Base-by-base conservation (phyloP, 768 basidiomycete genomes). In the Candolleomyces aberdarensis region DNA sequence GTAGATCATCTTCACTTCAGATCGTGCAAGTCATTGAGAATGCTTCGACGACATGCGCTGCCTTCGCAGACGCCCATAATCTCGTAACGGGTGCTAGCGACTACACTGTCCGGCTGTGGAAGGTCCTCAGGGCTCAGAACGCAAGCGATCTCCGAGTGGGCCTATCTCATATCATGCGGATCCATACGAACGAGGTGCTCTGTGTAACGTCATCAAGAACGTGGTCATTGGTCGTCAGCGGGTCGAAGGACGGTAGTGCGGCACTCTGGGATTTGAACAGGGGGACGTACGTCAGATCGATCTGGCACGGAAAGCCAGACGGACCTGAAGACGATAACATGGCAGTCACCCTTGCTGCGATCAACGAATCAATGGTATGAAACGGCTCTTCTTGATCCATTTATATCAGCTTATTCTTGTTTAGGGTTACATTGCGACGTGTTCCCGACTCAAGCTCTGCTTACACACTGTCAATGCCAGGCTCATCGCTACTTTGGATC, bases 251-350 rank as follows among this genome's bases (percentile, higher is more conserved):
- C 66, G 92, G 94, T 1, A 92, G 87, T 62, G 92, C 90, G 0
- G 89, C 88, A 3, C 60, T 96, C 3, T 97, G 95, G 95, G 95
- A 96, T 71, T 80, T 94, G 56, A 96, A 97, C 69, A 78, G 86
- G 29, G 89, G 90, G 8, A 76, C 85, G 8, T 96, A 97, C 63
- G 85, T 91, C 13, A 78, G 88, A 58, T 91, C 92, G 0, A 89
- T 94, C 32, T 88, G 88, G 83, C 91, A 93, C 59, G 80, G 11
- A 74, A 79, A 44, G 72, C 65, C 19, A 72, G 70, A 14, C 75
- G 77, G 51, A 54, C 67, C 60, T 59, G 77, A 19, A 44, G 60
- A 61, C 36, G 60, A 61, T 17, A 61, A 61, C 32, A 48, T 48
- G 32, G 77, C 81, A 0, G 85, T 96, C 14, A 83, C 84, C 66